Base-by-base conservation (phyloP, 2,329 filamentous ascomycete species). In the Escovopsis sp. region DNA sequence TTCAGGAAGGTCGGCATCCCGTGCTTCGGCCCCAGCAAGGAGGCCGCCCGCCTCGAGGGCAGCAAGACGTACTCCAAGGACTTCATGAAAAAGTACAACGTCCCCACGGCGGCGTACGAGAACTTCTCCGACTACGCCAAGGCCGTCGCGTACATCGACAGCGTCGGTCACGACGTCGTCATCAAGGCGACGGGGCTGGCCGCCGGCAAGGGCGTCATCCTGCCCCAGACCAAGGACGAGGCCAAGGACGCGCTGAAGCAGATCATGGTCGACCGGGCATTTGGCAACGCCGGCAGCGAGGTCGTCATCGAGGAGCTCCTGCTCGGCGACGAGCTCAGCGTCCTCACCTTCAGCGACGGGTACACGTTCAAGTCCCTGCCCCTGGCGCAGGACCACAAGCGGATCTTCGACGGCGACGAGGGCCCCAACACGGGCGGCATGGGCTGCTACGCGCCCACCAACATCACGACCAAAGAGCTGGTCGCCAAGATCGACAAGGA, bases 11-110 rank as follows among this genome's bases (percentile, higher is more conserved):
- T 74, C 40, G 80, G 81, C 39, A 86, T 94, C 57, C 73, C 76
- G 52, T 82, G 78, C 62, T 96, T 95, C 57, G 91, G 89, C 2
- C 91, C 91, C 5, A 83, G 80, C 44, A 79, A 83, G 64, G 77
- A 77, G 39, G 89, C 91, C 19, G 88, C 91, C 15, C 75, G 76
- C 37, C 85, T 98, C 74, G 91, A 98, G 64, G 91, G 91, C 46
- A 93, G 85, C 66, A 98, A 98, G 70, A 85, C 89, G 10, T 96
- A 93, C 62, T 87, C 85, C 48, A 98, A 98, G 61, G 88, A 96
- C 62, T 96, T 96, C 59, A 98, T 96, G 91, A 81, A 83, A 62
- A 79, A 81, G 50, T 78, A 94, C 65, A 73, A 74, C 54, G 94
- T 98, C 53, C 88, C 89, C 33, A 96, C 91, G 1, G 91, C 91